Conservation (phyloP, 2,329 filamentous ascomycete species). For the Pestalotiopsis fici region DNA sequence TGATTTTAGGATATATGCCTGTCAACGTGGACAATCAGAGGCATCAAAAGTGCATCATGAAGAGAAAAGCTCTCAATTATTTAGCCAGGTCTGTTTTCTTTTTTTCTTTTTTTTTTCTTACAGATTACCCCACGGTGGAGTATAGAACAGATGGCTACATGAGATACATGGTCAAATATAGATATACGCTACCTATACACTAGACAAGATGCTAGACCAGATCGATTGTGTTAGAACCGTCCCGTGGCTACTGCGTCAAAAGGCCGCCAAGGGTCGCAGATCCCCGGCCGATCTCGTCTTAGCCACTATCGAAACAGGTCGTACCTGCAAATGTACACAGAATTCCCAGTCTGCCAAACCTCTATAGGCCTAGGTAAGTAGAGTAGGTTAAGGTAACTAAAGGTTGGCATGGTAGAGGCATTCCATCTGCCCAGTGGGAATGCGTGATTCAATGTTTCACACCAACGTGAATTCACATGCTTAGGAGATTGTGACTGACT, state of each 20-base stretch:
- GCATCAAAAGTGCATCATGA: too few species aligned
- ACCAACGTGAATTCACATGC: too few species aligned
- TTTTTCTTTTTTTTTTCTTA: too few species aligned
- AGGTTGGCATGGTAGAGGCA: not conserved
- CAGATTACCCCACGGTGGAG: not conserved
- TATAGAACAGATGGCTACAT: too few species aligned
- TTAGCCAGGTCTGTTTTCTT: too few species aligned
- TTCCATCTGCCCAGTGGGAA: not conserved
- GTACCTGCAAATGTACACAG: not conserved
- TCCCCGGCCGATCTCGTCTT: not conserved
- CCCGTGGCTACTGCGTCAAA: conserved; percentile 6
- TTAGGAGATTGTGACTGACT: too few species aligned
- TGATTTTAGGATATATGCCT: too few species aligned
- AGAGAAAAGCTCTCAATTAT: too few species aligned
- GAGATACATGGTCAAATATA: not conserved
- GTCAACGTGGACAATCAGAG: too few species aligned
- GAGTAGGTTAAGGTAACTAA: not conserved
- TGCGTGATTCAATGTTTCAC: too few species aligned
- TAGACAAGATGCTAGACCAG: not conserved
- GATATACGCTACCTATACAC: not conserved
- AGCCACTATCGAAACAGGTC: not conserved
- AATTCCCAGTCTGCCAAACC: not conserved
- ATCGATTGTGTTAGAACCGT: not conserved
- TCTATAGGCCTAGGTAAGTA: not conserved
- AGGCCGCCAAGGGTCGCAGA: conserved; percentile 11